These are phyloP conservation scores for Solanum chmielewskii DNA, from an alignment of 257 asterid species.

Conservation along the genomic window DNA sequence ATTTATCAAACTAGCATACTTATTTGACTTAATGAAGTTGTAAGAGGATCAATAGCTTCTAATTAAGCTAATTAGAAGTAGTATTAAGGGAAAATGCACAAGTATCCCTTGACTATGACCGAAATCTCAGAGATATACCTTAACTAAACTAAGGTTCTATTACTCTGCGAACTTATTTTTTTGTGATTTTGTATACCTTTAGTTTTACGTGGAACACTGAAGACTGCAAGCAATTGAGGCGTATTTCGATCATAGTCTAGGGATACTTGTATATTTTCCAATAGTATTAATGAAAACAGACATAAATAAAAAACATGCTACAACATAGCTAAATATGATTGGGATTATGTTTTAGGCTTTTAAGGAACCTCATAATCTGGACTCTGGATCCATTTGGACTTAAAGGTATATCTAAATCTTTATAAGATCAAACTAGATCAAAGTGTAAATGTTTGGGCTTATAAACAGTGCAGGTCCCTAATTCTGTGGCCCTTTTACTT, in stretches of 20 bases:
- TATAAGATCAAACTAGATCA: neutral
- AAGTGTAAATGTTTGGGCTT: neutral
- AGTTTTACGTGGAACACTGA: too few relatives aligned
- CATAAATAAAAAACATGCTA: neutral
- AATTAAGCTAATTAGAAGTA: neutral
- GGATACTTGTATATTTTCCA: too few relatives aligned
- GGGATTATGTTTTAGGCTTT: neutral
- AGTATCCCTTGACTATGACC: too few relatives aligned
- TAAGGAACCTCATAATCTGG: neutral
- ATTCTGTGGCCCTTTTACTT: neutral
- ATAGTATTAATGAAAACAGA: neutral
- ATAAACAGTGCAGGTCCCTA: neutral
- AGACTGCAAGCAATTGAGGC: too few relatives aligned
- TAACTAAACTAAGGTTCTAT: too few relatives aligned
- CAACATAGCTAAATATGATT: neutral
- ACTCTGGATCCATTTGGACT: neutral
- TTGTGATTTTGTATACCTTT: too few relatives aligned
- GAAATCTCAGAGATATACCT: too few relatives aligned
- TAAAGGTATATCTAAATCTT: neutral
- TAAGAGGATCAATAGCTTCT: neutral
- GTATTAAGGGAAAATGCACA: neutral
- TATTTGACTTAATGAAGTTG: neutral
- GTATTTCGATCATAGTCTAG: too few relatives aligned
- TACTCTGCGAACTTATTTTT: too few relatives aligned
- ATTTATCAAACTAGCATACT: neutral